Evolutionary conservation across 176 grass and related monocot genomes (phyloP), one percentile per base, ranked within the genome.

Genomic region (Neostapfia colusana): DNA sequence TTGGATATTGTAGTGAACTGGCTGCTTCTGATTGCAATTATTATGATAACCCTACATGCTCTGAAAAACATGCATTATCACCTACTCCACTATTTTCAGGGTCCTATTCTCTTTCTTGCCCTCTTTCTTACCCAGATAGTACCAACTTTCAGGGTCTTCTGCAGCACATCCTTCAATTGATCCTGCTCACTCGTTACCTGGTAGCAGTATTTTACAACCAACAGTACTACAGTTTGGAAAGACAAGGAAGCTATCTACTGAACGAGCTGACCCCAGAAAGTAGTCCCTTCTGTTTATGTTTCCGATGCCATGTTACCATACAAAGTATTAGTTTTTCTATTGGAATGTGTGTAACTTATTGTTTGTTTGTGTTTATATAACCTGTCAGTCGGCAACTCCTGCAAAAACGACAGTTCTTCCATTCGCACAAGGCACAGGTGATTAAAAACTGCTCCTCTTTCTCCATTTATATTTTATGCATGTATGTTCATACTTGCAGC

Each of bases 361-460:
- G 26, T 68, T 71, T 69, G 11, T 70, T 46, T 65, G 23, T 83
- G 37, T 64, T 50, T 84, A 13, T 84, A 60, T 86, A 81, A 55
- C 82, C 63, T 88, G 16, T 70, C 85, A 99, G 95, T 80, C 91
- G 89, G 2, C 86, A 88, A 84, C 89, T 99, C 66, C 80, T 99
- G 31, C 95, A 95, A 73, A 99, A 92, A 69, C 89, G 89, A 13
- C 91, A 99, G 69, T 99, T 99, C 64, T 95, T 99, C 60, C 95
- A 99, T 65, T 99, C 95, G 70, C 95, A 99, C 80, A 94, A 91
- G 67, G 89, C 91, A 80, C 95, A 99, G 85, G 95, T 99, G 73
- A 84, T 65, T 72, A 45, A 63, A 66, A 35, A 39, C 27, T 4
- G 6, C 51, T 64, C 37, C 36, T 20, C 62, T 64, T 14, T 78